phyloP scores from a whole-genome alignment of 768 basidiomycete species.

The Hysterangium stoloniferum region DNA sequence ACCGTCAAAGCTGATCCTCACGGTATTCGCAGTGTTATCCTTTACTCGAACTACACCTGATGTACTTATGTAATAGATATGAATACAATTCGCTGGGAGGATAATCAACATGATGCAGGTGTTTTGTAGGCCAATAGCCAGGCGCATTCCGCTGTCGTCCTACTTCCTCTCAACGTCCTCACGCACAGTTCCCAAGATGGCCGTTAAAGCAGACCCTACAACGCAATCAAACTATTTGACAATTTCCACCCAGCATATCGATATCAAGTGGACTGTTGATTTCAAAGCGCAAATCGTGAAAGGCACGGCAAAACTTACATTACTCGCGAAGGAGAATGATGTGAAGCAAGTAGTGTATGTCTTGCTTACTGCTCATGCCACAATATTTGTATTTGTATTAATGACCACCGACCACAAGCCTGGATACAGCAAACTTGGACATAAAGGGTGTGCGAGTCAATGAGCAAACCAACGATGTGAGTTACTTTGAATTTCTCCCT shows the following conservation, averaged over 20 bases:
- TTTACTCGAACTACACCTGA: too few relatives aligned
- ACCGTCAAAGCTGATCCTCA: too few relatives aligned
- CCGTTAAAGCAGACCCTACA: conserved; percentile 42
- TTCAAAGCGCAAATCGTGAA: conserved; percentile 52
- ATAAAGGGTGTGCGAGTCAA: conserved; percentile 48
- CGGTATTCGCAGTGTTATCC: too few relatives aligned
- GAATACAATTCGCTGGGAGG: too few relatives aligned
- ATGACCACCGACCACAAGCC: conserved; percentile 33
- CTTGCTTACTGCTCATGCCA: not conserved
- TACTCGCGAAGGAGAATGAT: conserved; percentile 45
- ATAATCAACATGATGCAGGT: too few relatives aligned
- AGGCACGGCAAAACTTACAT: conserved; percentile 58
- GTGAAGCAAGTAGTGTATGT: conserved; percentile 56
- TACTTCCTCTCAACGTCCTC: too few relatives aligned
- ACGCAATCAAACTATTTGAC: conserved; percentile 76
- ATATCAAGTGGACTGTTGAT: conserved; percentile 74
- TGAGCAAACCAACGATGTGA: conserved; percentile 40
- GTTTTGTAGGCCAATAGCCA: too few relatives aligned
- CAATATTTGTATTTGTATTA: not conserved
- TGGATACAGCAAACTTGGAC: conserved; percentile 69
- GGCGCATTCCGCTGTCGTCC: too few relatives aligned
- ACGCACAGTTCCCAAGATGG: not conserved
- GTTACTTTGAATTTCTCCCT: conserved; percentile 16
- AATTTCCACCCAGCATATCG: conserved; percentile 56
- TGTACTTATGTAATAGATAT: too few relatives aligned